Percentiles rank a stretch among this genome's conserved stretches.
These are phyloP conservation scores for Zygoascus ofunaensis DNA, from an alignment of 805 yeast genomes.

Conservation along the genomic window DNA sequence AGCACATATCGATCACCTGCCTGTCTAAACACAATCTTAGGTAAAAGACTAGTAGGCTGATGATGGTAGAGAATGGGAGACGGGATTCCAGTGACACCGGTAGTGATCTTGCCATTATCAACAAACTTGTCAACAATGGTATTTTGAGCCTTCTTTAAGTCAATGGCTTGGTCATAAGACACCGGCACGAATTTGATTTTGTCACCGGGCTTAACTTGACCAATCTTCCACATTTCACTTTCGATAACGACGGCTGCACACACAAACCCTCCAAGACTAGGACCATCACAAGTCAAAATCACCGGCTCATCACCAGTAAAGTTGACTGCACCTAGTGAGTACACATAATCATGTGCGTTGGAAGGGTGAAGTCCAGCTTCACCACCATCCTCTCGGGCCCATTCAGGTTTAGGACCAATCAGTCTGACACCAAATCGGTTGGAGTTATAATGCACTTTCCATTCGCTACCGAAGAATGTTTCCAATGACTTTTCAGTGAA, in stretches of 20 bases:
- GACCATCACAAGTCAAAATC: conserved; percentile 93
- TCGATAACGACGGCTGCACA: conserved; percentile 94
- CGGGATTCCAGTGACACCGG: conserved; percentile 42
- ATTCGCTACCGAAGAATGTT: conserved; percentile 64
- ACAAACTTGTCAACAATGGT: conserved; percentile 21
- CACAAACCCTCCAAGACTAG: conserved; percentile 94
- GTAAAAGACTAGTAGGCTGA: conserved; percentile 42
- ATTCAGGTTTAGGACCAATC: conserved; percentile 84
- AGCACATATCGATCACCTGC: conserved; percentile 93
- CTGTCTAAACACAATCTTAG: conserved; percentile 79
- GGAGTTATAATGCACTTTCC: conserved; percentile 97
- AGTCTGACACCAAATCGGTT: conserved; percentile 93
- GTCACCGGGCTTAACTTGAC: conserved; percentile 96
- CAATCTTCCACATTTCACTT: conserved; percentile 97
- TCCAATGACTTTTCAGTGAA: conserved; percentile 66
- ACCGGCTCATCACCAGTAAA: conserved; percentile 99
- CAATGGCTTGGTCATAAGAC: conserved; percentile 55
- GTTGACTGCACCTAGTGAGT: conserved; percentile 92
- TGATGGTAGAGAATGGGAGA: conserved; percentile 55
- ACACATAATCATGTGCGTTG: conserved; percentile 96
- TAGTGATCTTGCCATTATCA: conserved; percentile 9
- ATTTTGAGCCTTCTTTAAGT: conserved; percentile 55
- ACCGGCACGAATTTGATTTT: conserved; percentile 71
- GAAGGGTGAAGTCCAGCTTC: conserved; percentile 98
- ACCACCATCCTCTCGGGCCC: conserved; percentile 97